Percentiles rank a stretch among this genome's conserved stretches.
Conservation (phyloP, 129 eudicot species). For the Centrapalus pauciflorus region DNA sequence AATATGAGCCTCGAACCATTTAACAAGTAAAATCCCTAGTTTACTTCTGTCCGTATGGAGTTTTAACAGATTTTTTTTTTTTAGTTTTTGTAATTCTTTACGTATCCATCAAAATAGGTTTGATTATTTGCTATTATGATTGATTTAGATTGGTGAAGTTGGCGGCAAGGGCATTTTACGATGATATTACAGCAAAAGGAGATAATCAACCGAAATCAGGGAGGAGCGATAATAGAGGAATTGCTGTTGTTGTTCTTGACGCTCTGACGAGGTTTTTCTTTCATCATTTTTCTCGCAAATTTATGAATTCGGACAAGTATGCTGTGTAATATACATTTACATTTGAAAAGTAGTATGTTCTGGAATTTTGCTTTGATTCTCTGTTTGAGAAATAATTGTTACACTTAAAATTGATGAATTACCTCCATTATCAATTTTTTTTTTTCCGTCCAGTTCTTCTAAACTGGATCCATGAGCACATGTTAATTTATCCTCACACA, state of each 20-base stretch:
- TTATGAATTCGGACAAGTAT: neutral
- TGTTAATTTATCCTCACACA: neutral
- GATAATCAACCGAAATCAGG: slow-evolving; percentile 84
- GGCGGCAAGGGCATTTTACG: slow-evolving; percentile 91
- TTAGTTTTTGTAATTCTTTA: neutral
- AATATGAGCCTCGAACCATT: slow-evolving; percentile 73
- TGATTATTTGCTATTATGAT: neutral
- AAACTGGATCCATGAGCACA: neutral
- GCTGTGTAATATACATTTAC: neutral
- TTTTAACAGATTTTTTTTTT: neutral
- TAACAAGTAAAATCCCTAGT: slow-evolving; percentile 43
- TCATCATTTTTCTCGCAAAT: neutral
- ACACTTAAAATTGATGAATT: neutral
- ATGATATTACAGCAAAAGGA: slow-evolving; percentile 76
- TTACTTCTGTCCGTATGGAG: neutral
- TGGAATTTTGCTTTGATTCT: neutral
- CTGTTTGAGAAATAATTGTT: neutral
- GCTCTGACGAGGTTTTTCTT: slow-evolving; percentile 70
- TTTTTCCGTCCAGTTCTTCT: neutral
- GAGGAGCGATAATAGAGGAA: slow-evolving; percentile 82
- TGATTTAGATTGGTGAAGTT: slow-evolving; percentile 76
- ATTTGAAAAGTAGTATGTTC: no score
- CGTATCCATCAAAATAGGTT: neutral
- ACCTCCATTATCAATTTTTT: neutral
- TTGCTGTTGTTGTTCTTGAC: slow-evolving; percentile 95